A percentile compares a stretch with the other conserved stretches of the same genome.
Conservation (phyloP, 1,284 basidiomycete genomes). For the Leccinum subfulvum region DNA sequence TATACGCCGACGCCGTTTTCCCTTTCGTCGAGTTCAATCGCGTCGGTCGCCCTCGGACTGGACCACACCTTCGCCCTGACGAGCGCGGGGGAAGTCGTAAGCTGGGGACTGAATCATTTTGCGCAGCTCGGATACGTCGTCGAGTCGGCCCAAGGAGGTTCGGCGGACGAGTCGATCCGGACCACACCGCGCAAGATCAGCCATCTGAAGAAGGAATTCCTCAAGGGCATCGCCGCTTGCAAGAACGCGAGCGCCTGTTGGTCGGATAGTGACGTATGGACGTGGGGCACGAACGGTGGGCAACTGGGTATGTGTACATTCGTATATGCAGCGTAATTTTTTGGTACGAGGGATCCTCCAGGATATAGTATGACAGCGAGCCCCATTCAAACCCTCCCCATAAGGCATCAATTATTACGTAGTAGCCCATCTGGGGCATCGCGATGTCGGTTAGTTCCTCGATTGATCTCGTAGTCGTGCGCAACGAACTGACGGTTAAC, state of each 20-base stretch:
- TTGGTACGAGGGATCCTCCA: slow-evolving; percentile 25
- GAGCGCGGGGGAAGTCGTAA: slow-evolving; percentile 76
- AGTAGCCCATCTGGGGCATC: slow-evolving; percentile 64
- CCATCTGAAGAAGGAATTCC: slow-evolving; percentile 69
- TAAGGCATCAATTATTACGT: slow-evolving; percentile 75
- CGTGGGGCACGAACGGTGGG: slow-evolving; percentile 95
- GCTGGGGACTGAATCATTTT: slow-evolving; percentile 90
- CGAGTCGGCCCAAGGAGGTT: slow-evolving; percentile 47
- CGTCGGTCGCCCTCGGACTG: slow-evolving; percentile 81
- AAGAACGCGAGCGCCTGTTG: slow-evolving; percentile 89
- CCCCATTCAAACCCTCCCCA: slow-evolving; percentile 81
- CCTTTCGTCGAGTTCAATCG: slow-evolving; percentile 48
- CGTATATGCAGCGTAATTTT: neutral
- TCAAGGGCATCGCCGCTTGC: slow-evolving; percentile 85
- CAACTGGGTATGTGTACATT: slow-evolving; percentile 70
- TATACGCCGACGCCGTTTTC: slow-evolving; percentile 65
- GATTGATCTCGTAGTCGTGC: slow-evolving; percentile 7
- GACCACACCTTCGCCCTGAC: slow-evolving; percentile 93
- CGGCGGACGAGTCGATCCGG: slow-evolving; percentile 66
- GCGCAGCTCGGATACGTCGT: slow-evolving; percentile 87
- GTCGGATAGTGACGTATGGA: slow-evolving; percentile 84
- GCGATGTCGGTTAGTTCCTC: slow-evolving; percentile 61
- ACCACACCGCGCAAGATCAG: slow-evolving; percentile 77
- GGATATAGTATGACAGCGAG: slow-evolving; percentile 76
- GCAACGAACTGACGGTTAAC: slow-evolving; percentile 6